Evolutionary conservation across 179 eudicot genomes (phyloP).

Genomic region (Nepenthes alata): DNA sequence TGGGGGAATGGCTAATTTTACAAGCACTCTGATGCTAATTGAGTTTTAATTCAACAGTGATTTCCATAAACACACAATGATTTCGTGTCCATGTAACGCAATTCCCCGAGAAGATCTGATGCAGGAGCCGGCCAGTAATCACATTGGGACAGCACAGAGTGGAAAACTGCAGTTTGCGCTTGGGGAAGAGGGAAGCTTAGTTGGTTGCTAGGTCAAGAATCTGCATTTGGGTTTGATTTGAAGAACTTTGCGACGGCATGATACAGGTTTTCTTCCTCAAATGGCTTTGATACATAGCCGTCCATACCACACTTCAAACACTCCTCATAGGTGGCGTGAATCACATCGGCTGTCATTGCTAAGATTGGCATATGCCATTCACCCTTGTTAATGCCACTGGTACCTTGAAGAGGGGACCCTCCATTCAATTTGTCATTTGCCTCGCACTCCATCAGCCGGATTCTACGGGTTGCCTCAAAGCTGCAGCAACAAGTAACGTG

Average conservation of each 20-base stretch:
- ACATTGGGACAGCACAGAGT: too few species aligned
- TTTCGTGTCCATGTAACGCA: too few species aligned
- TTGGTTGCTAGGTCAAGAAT: slow-evolving; percentile 1
- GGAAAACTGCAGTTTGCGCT: too few species aligned
- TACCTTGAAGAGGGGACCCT: slow-evolving; percentile 7
- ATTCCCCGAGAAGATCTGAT: too few species aligned
- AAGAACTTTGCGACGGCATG: slow-evolving; percentile 51
- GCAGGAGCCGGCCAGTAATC: too few species aligned
- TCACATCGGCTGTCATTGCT: slow-evolving; percentile 73
- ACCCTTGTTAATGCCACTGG: background rate
- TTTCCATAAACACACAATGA: too few species aligned
- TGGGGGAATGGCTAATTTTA: too few species aligned
- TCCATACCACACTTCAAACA: slow-evolving; percentile 60
- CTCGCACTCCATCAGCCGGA: slow-evolving; percentile 36
- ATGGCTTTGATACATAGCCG: slow-evolving; percentile 62
- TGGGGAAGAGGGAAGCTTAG: too few species aligned
- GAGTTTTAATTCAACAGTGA: too few species aligned
- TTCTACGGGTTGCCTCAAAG: slow-evolving; percentile 52
- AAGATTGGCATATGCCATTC: slow-evolving; percentile 49
- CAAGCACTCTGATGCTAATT: too few species aligned
- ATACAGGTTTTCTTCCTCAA: slow-evolving; percentile 52
- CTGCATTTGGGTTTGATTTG: slow-evolving; percentile 17
- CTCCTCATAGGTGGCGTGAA: slow-evolving; percentile 55
- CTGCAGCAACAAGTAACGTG: slow-evolving; percentile 15
- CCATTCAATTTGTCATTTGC: slow-evolving; percentile 21